These are phyloP conservation scores for Tieghemiomyces parasiticus DNA, from an alignment of 192 early-diverging fungal species.

Conservation along the genomic window DNA sequence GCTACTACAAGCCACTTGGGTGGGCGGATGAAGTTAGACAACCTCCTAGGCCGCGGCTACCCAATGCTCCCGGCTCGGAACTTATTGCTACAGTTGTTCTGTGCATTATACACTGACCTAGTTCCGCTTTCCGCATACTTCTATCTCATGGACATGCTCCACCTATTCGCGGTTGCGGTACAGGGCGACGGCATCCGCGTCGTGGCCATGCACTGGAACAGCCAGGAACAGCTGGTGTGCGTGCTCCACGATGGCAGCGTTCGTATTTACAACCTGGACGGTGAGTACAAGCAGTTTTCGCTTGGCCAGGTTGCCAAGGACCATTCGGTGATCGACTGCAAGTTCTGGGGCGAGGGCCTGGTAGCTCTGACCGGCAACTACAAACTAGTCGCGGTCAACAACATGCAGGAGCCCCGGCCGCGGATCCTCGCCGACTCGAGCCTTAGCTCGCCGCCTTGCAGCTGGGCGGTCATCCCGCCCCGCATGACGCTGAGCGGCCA, in stretches of 20 bases:
- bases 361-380: constrained; percentile 80
- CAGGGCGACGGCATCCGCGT: constrained; percentile 85
- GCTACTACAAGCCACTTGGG: too few species aligned
- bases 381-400: constrained; percentile 66
- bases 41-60: too few species aligned
- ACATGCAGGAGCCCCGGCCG: constrained; percentile 77
- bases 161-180: too few species aligned
- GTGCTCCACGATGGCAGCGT: constrained; percentile 78
- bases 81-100: too few species aligned
- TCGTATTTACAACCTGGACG: constrained; percentile 65
- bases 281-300: constrained; percentile 60
- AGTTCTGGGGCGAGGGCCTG: constrained; percentile 82
- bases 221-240: constrained; percentile 69
- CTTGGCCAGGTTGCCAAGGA: constrained; percentile 81
- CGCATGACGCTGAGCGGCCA: constrained; percentile 73
- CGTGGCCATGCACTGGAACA: constrained; percentile 88
- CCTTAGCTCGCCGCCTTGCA: constrained; percentile 48
- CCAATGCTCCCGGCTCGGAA: too few species aligned
- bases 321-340: constrained; percentile 62
- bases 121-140: too few species aligned
- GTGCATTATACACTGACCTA: too few species aligned
- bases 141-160: too few species aligned
- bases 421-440: constrained; percentile 51
- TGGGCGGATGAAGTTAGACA: too few species aligned
- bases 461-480: constrained; percentile 85